Conservation (phyloP, 2,329 filamentous ascomycete genomes). For the Pyrenochaeta sp. region DNA sequence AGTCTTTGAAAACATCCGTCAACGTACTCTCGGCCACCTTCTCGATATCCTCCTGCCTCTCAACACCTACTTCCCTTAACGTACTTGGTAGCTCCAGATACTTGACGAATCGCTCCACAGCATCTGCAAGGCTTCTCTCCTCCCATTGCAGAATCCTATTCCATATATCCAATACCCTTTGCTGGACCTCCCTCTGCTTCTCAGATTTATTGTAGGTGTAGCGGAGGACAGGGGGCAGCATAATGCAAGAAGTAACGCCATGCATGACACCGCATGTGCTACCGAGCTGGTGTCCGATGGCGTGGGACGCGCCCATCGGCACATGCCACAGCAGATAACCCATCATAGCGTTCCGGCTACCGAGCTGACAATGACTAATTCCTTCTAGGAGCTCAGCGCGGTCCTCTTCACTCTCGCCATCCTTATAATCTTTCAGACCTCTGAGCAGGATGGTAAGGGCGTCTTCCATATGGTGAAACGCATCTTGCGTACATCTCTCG, state of each 20-base stretch:
- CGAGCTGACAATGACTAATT: conserved; percentile 30
- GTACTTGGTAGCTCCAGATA: conserved; percentile 25
- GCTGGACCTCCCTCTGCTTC: conserved; percentile 16
- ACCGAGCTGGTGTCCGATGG: conserved; percentile 33
- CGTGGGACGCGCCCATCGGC: conserved; percentile 31
- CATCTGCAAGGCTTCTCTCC: conserved; percentile 29
- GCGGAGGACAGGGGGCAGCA: conserved; percentile 29
- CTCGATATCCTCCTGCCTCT: conserved; percentile 22
- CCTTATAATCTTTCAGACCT: conserved; percentile 27
- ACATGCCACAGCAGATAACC: conserved; percentile 24
- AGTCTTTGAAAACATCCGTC: conserved; percentile 27
- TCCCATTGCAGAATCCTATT: conserved; percentile 26
- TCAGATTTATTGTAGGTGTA: conserved; percentile 21
- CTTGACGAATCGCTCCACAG: conserved; percentile 28
- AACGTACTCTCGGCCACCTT: conserved; percentile 33
- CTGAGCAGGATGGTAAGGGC: conserved; percentile 29
- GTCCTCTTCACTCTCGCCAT: conserved; percentile 20
- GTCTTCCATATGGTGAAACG: conserved; percentile 27
- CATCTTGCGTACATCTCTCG: conserved; percentile 18
- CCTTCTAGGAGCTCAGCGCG: conserved; percentile 24
- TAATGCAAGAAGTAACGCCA: conserved; percentile 32
- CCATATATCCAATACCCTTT: conserved; percentile 27
- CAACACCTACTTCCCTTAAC: conserved; percentile 28
- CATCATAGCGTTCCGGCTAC: conserved; percentile 31
- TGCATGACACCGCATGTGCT: conserved; percentile 32